phyloP scores from a whole-genome alignment of 2,329 filamentous ascomycete genomes.

The Ramichloridium luteum region DNA sequence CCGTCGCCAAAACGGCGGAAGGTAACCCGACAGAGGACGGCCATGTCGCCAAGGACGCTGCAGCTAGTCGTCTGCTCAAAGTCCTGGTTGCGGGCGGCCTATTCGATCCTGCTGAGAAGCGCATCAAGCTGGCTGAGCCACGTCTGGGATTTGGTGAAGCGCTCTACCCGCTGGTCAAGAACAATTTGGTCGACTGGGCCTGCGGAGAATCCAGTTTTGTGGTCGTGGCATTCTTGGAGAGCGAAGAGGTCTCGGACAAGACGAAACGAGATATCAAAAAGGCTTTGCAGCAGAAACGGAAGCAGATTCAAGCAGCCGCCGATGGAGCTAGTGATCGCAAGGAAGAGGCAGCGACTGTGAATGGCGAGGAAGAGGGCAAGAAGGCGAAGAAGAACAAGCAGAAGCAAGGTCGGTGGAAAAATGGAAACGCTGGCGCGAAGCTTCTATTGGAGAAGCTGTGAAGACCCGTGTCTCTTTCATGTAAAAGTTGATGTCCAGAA shows the following conservation, averaged over 20 bases:
- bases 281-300: constrained; percentile 60
- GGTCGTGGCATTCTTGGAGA: constrained; percentile 68
- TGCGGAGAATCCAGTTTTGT: constrained; percentile 78
- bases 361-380: constrained; percentile 52
- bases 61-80: constrained; percentile 76
- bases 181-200: constrained; percentile 68
- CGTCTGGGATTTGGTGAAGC: constrained; percentile 67
- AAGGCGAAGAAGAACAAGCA: constrained; percentile 22
- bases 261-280: constrained; percentile 55
- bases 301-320: constrained; percentile 56
- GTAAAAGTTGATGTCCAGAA: no score
- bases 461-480: no score
- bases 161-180: constrained; percentile 71
- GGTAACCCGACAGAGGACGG: constrained; percentile 31
- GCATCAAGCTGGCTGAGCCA: constrained; percentile 57
- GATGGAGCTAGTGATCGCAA: constrained; percentile 44
- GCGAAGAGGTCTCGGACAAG: constrained; percentile 49
- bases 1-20: constrained; percentile 41
- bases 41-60: constrained; percentile 50
- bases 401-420: constrained; percentile 10
- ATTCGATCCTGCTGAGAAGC: constrained; percentile 64
- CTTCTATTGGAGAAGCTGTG: constrained; percentile 34
- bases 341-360: constrained; percentile 58
- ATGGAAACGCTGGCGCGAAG: constrained; percentile 36
- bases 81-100: constrained; percentile 78